A percentile compares a stretch with the other conserved stretches of the same genome.
phyloP scores from a whole-genome alignment of 495 filamentous ascomycete species.

The Penicillium simplicissimum region DNA sequence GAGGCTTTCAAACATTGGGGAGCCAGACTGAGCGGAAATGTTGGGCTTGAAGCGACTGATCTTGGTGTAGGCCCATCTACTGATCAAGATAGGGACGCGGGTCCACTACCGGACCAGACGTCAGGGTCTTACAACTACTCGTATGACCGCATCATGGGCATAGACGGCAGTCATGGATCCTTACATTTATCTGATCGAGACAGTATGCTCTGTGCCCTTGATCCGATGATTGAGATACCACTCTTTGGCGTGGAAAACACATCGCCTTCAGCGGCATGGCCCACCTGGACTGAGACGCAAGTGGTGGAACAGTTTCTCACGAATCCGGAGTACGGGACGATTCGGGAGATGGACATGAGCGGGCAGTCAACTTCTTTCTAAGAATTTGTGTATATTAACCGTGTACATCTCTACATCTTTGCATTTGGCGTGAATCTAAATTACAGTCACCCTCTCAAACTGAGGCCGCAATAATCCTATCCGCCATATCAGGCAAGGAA shows the following conservation, averaged over 20 bases:
- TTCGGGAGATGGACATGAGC: background rate
- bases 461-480: conserved; percentile 29
- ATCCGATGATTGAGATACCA: conserved; percentile 18
- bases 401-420: background rate
- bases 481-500: conserved; percentile 31
- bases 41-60: background rate
- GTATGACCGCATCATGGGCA: background rate
- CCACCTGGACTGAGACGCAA: conserved; percentile 27
- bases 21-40: background rate
- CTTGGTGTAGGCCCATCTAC: background rate
- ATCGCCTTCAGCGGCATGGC: conserved; percentile 22
- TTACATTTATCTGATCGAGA: background rate
- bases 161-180: background rate
- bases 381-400: background rate
- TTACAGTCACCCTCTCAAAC: background rate
- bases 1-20: conserved; percentile 5
- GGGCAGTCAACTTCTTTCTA: background rate
- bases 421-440: background rate
- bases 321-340: background rate
- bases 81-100: background rate
- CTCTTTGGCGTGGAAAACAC: conserved; percentile 20
- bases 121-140: background rate
- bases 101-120: background rate
- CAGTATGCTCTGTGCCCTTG: conserved; percentile 14
- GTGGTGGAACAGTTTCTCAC: conserved; percentile 28